Evolutionary conservation across 148 eudicot species (phyloP).

Genomic region (Polygonum aviculare): DNA sequence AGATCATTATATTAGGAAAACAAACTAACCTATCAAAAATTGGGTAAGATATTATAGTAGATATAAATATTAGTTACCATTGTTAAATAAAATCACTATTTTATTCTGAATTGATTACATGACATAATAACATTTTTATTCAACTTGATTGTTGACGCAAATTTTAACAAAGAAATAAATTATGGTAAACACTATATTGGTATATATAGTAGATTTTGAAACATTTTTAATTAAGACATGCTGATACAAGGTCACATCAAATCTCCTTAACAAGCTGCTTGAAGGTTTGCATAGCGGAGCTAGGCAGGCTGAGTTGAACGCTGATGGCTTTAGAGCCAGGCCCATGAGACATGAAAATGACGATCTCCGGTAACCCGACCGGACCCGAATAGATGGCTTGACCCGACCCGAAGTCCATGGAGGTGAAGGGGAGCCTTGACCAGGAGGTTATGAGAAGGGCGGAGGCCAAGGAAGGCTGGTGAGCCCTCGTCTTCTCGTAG

Average conservation of each 20-base stretch:
- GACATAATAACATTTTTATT: too few relatives aligned
- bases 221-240: too few relatives aligned
- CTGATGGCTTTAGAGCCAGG: constrained; percentile 21
- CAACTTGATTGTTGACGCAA: too few relatives aligned
- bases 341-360: background rate
- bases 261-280: constrained; percentile 34
- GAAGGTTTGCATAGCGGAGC: constrained; percentile 39
- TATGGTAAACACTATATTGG: too few relatives aligned
- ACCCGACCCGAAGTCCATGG: constrained; percentile 13
- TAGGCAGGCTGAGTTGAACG: constrained; percentile 52
- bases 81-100: too few relatives aligned
- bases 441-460: constrained; percentile 5
- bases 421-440: constrained; percentile 1
- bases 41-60: too few relatives aligned
- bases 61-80: too few relatives aligned
- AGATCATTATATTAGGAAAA: too few relatives aligned
- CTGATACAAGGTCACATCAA: constrained; percentile 1
- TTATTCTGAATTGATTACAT: too few relatives aligned
- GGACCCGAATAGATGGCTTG: constrained; percentile 2
- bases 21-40: too few relatives aligned
- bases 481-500: constrained; percentile 11
- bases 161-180: too few relatives aligned
- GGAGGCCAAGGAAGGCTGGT: background rate
- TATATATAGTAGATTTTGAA: too few relatives aligned
- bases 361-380: constrained; percentile 1